A percentile compares a stretch with the other conserved stretches of the same genome.
phyloP scores from a whole-genome alignment of 176 grass and related monocot genomes.

The Elaeis guineensis region DNA sequence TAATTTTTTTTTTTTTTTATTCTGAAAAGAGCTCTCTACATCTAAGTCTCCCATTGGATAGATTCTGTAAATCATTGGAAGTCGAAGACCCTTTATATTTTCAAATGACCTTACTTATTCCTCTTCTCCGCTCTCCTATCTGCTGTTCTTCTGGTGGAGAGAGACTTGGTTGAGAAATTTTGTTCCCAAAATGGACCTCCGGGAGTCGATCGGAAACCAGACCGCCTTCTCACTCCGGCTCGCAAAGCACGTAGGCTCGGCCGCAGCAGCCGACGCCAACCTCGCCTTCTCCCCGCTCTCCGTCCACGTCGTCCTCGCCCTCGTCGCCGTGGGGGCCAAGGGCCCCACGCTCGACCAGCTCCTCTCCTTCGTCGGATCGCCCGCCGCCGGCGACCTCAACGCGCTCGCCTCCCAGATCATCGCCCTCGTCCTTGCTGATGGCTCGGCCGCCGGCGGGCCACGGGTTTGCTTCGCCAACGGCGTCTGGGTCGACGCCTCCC shows the following conservation, averaged over 20 bases:
- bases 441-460: slow-evolving; percentile 51
- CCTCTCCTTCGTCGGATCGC: slow-evolving; percentile 23
- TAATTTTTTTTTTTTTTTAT: no score
- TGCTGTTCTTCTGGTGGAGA: no score
- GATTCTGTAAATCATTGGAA: no score
- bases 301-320: slow-evolving; percentile 66
- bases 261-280: slow-evolving; percentile 20
- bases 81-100: no score
- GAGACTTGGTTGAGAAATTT: no score
- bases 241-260: slow-evolving; percentile 32
- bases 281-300: slow-evolving; percentile 77
- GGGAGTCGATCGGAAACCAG: slow-evolving; percentile 54
- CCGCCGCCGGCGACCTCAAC: slow-evolving; percentile 19
- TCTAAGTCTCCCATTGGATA: no score
- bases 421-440: slow-evolving; percentile 63
- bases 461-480: slow-evolving; percentile 41
- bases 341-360: slow-evolving; percentile 57
- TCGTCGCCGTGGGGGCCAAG: slow-evolving; percentile 46
- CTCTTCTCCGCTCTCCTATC: no score
- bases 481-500: slow-evolving; percentile 49
- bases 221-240: slow-evolving; percentile 60
- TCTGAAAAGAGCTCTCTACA: no score
- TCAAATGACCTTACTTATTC: no score
- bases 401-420: slow-evolving; percentile 53
- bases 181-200: slow-evolving; percentile 35